phyloP scores from a whole-genome alignment of 140 eudicot species.

The Cichorium intybus region DNA sequence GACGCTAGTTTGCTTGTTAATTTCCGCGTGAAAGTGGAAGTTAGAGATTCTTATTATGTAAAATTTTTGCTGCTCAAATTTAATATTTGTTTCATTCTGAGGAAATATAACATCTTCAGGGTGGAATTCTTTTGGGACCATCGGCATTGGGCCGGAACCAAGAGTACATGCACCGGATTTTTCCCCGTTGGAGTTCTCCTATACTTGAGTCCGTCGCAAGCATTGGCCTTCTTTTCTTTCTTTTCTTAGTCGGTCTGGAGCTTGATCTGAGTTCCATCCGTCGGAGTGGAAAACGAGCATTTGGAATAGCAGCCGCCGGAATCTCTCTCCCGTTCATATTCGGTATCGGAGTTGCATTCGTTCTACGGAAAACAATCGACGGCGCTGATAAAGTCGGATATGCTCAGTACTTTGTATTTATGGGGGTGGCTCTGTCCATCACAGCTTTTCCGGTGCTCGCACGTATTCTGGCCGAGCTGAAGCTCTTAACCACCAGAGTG shows the following conservation, averaged over 20 bases:
- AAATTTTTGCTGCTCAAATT: neutral
- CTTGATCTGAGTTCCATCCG: slow-evolving; percentile 57
- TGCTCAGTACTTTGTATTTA: slow-evolving; percentile 57
- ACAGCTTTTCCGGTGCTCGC: slow-evolving; percentile 75
- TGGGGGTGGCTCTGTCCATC: slow-evolving; percentile 68
- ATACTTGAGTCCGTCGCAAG: slow-evolving; percentile 72
- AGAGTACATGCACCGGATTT: slow-evolving; percentile 41
- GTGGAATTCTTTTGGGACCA: slow-evolving; percentile 55
- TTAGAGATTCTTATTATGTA: neutral
- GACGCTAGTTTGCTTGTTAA: neutral
- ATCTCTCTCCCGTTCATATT: slow-evolving; percentile 56
- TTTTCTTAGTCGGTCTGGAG: slow-evolving; percentile 64
- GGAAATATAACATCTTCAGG: slow-evolving; percentile 27
- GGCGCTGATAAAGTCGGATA: slow-evolving; percentile 66
- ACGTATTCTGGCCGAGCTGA: slow-evolving; percentile 63
- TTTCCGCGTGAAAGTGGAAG: neutral
- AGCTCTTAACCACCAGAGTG: slow-evolving; percentile 54
- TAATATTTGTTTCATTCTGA: neutral
- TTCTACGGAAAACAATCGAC: slow-evolving; percentile 44
- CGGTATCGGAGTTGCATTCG: slow-evolving; percentile 55
- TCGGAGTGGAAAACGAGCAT: slow-evolving; percentile 54
- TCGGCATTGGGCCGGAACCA: slow-evolving; percentile 53
- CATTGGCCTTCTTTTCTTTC: slow-evolving; percentile 68
- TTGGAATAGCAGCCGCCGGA: slow-evolving; percentile 61
- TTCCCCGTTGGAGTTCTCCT: slow-evolving; percentile 60